A percentile compares a stretch with the other conserved stretches of the same genome.
Evolutionary conservation across 2,329 filamentous ascomycete genomes (phyloP).

Genomic region (Esteya vermicola): DNA sequence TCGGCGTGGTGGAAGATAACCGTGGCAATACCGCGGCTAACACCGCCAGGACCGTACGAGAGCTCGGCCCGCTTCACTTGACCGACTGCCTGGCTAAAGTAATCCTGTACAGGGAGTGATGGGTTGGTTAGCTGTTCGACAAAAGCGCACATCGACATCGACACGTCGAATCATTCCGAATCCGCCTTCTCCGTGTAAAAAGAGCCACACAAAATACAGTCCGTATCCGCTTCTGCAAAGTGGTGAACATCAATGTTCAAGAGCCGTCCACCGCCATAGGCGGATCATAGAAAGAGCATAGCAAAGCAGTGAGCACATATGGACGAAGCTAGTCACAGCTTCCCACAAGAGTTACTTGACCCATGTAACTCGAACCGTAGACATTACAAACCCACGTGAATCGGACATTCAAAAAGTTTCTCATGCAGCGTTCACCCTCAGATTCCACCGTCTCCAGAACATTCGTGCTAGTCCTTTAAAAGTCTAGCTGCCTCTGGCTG

Average conservation of each 20-base stretch:
- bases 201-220: too few species aligned
- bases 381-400: too few species aligned
- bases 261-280: background rate
- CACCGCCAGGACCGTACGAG: conserved; percentile 83
- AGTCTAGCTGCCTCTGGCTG: too few species aligned
- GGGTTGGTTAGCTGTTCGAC: conserved; percentile 46
- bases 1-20: conserved; percentile 73
- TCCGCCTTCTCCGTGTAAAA: conserved; percentile 5
- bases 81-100: conserved; percentile 78
- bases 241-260: background rate
- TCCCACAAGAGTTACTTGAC: too few species aligned
- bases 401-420: too few species aligned
- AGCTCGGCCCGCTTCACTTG: conserved; percentile 83
- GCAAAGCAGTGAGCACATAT: conserved; percentile 21
- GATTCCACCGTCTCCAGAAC: background rate
- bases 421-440: too few species aligned
- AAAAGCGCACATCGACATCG: conserved; percentile 31
- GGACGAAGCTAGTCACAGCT: too few species aligned
- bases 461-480: background rate
- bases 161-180: conserved; percentile 14
- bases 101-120: conserved; percentile 72
- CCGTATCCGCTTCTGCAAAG: too few species aligned
- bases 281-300: conserved; percentile 15
- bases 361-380: too few species aligned
- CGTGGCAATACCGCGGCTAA: conserved; percentile 83